Evolutionary conservation across 306 rosid species (phyloP).

Genomic region (Medicago lupulina): DNA sequence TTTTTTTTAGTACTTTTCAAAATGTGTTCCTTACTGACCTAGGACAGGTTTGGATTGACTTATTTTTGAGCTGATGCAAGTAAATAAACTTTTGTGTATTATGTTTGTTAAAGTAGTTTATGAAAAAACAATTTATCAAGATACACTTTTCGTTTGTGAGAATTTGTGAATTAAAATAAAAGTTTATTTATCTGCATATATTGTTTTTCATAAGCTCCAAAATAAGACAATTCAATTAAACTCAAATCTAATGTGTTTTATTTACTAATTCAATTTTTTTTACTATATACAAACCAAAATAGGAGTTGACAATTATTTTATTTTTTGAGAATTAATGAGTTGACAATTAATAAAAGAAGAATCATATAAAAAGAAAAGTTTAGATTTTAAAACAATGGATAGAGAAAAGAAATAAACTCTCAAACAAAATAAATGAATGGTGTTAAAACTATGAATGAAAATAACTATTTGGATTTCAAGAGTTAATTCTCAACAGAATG

Average conservation of each 20-base stretch:
- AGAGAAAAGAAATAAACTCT: background rate
- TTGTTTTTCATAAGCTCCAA: no score
- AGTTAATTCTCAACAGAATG: constrained; percentile 16
- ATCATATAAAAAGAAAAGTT: background rate
- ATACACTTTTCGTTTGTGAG: no score
- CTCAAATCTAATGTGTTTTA: background rate
- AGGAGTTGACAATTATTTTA: background rate
- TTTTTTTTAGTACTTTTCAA: background rate
- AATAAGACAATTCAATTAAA: no score
- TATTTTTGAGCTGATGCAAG: no score
- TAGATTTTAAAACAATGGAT: background rate
- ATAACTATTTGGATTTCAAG: background rate
- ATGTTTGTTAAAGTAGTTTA: no score
- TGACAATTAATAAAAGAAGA: background rate
- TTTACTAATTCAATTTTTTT: background rate
- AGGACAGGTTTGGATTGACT: no score
- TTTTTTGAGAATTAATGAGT: background rate
- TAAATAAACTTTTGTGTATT: no score
- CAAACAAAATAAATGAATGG: background rate
- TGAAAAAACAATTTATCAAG: no score
- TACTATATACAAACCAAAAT: background rate
- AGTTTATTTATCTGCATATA: no score
- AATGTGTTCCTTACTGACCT: no score
- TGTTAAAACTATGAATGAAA: background rate
- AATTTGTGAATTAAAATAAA: no score